phyloP scores from a whole-genome alignment of 305 asterid species.

The Ilex paraguariensis region DNA sequence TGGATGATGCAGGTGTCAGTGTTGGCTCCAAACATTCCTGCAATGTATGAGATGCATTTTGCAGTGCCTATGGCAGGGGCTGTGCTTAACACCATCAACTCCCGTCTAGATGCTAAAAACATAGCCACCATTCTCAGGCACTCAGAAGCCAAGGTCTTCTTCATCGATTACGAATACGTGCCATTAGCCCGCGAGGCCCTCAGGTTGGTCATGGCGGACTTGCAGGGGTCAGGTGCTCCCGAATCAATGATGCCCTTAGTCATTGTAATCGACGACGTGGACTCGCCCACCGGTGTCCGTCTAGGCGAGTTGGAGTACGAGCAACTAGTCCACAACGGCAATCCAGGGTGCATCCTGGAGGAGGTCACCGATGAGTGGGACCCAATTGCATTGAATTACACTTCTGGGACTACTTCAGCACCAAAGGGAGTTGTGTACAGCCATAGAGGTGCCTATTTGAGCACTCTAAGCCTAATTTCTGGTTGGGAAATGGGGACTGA shows the following conservation, averaged over 20 bases:
- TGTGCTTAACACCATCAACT: slow-evolving; percentile 69
- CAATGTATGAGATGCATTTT: slow-evolving; percentile 80
- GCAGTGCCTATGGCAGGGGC: slow-evolving; percentile 98
- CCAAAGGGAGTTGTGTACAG: slow-evolving; percentile 27
- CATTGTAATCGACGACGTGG: slow-evolving; percentile 61
- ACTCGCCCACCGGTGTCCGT: slow-evolving; percentile 41
- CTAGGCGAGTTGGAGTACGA: slow-evolving; percentile 61
- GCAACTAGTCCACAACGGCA: slow-evolving; percentile 30
- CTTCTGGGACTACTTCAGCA: slow-evolving; percentile 21
- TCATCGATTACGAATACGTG: slow-evolving; percentile 55
- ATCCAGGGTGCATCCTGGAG: slow-evolving; percentile 27
- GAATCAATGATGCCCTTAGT: slow-evolving; percentile 35
- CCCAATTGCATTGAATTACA: slow-evolving; percentile 19
- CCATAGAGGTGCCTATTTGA: slow-evolving; percentile 21
- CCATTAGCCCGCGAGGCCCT: slow-evolving; percentile 48
- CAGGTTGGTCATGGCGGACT: slow-evolving; percentile 23
- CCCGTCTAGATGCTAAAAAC: slow-evolving; percentile 58
- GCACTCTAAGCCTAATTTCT: slow-evolving; percentile 19
- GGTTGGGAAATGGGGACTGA: slow-evolving; percentile 26
- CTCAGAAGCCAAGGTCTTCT: slow-evolving; percentile 64
- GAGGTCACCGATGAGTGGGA: slow-evolving; percentile 40
- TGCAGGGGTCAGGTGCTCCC: slow-evolving; percentile 11
- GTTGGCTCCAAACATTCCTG: slow-evolving; percentile 83
- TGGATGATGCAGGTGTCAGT: slow-evolving; percentile 50
- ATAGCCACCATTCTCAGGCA: slow-evolving; percentile 64